A percentile compares a stretch with the other conserved stretches of the same genome.
Evolutionary conservation across 768 basidiomycete species (phyloP).

Genomic region (Auricularia sp.): DNA sequence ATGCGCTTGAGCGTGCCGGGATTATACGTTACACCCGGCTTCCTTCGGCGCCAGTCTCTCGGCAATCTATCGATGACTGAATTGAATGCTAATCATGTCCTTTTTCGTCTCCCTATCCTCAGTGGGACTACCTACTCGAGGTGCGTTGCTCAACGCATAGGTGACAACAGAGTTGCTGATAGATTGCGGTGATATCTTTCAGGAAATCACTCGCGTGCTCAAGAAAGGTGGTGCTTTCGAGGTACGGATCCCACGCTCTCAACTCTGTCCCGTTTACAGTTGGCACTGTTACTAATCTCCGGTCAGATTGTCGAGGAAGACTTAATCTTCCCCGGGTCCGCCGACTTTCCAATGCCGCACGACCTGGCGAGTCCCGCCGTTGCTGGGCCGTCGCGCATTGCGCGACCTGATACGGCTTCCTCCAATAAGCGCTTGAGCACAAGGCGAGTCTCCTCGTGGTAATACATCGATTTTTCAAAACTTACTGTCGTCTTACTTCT

Average conservation of each 20-base stretch:
- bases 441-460: not conserved
- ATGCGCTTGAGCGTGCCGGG: not conserved
- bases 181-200: not conserved
- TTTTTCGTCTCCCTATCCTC: not conserved
- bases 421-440: not conserved
- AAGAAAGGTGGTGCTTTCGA: slow-evolving; percentile 66
- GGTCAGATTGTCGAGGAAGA: slow-evolving; percentile 63
- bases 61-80: not conserved
- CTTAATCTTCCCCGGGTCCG: slow-evolving; percentile 55
- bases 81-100: not conserved
- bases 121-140: slow-evolving; percentile 65
- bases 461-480: not conserved
- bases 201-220: slow-evolving; percentile 59
- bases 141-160: slow-evolving; percentile 10
- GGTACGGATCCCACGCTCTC: slow-evolving; percentile 23
- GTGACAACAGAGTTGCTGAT: not conserved
- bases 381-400: not conserved
- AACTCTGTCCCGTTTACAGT: not conserved
- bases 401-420: not conserved
- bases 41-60: not conserved
- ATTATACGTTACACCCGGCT: not conserved
- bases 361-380: not conserved
- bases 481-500: not conserved
- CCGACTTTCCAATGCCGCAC: slow-evolving; percentile 9
- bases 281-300: not conserved